Evolutionary conservation across 208 protist genomes (phyloP).

Genomic region (Leishmania tarentolae): DNA sequence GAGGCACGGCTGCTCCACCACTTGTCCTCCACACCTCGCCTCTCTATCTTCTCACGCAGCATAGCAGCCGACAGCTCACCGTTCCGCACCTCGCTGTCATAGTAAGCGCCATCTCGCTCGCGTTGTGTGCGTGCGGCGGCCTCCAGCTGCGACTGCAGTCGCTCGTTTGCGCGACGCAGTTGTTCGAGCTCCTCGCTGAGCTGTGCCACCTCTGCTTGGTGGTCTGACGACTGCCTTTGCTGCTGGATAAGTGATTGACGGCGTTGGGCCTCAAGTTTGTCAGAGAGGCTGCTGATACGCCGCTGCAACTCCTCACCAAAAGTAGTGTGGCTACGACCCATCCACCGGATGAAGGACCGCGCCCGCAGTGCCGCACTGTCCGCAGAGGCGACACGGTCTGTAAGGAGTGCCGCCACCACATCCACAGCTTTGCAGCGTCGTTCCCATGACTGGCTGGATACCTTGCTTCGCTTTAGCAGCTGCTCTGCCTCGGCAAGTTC

Average conservation of each 20-base stretch:
- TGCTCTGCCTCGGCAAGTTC: constrained; percentile 12
- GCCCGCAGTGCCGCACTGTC: constrained; percentile 10
- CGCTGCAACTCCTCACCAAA: not conserved
- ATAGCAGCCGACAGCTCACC: constrained; percentile 12
- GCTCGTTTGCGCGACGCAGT: constrained; percentile 6
- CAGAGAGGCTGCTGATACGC: constrained; percentile 3
- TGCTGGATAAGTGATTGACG: constrained; percentile 7
- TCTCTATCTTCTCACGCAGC: constrained; percentile 27
- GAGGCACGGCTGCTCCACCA: constrained; percentile 19
- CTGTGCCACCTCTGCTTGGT: constrained; percentile 12
- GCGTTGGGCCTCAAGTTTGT: constrained; percentile 19
- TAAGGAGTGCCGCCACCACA: constrained; percentile 13
- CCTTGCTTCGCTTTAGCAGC: constrained; percentile 20
- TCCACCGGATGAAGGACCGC: constrained; percentile 28
- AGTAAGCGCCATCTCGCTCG: constrained; percentile 17
- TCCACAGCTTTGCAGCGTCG: not conserved
- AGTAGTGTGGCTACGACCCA: not conserved
- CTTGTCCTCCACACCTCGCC: constrained; percentile 17
- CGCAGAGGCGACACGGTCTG: constrained; percentile 13
- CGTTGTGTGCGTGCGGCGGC: constrained; percentile 8
- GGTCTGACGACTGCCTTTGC: constrained; percentile 7
- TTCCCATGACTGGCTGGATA: constrained; percentile 2
- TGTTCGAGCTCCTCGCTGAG: constrained; percentile 20
- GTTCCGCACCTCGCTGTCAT: constrained; percentile 14
- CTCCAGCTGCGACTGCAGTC: constrained; percentile 23